Percentiles rank a stretch among this genome's conserved stretches.
Conservation (phyloP, 352 stramenopile genomes). For the Peronosclerospora sorghi region DNA sequence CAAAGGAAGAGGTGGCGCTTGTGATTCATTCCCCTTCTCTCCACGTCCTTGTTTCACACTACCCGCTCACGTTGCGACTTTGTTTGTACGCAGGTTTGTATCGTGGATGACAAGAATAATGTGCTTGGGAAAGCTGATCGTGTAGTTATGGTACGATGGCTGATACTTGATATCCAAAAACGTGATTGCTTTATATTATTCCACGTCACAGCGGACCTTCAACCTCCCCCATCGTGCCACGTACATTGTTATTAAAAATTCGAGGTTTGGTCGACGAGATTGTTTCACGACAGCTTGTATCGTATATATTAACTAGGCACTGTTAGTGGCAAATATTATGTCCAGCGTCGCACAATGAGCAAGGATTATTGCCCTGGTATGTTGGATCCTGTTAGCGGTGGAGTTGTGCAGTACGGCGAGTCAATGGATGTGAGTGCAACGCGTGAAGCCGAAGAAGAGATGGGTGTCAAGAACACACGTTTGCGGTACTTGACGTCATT, state of each 20-base stretch:
- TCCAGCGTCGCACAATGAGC: slow-evolving; percentile 77
- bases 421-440: slow-evolving; percentile 50
- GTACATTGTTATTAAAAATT: slow-evolving; percentile 82
- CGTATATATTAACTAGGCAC: not conserved
- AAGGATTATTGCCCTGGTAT: slow-evolving; percentile 85
- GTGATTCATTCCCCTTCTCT: too few relatives aligned
- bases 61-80: not conserved
- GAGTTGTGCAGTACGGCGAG: slow-evolving; percentile 72
- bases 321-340: slow-evolving; percentile 61
- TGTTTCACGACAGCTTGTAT: not conserved
- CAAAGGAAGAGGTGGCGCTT: too few relatives aligned
- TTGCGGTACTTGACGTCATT: slow-evolving; percentile 50
- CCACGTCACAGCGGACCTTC: slow-evolving; percentile 38
- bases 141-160: slow-evolving; percentile 51
- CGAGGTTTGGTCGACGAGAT: slow-evolving; percentile 19
- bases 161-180: not conserved
- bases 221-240: slow-evolving; percentile 75
- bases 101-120: slow-evolving; percentile 73
- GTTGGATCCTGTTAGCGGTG: slow-evolving; percentile 73
- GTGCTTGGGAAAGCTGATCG: slow-evolving; percentile 75
- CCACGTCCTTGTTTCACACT: too few relatives aligned
- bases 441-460: slow-evolving; percentile 74
- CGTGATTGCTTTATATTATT: not conserved
- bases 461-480: slow-evolving; percentile 56
- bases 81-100: slow-evolving; percentile 43